These are phyloP conservation scores for Physcomitrellopsis africana DNA, from an alignment of 225 moss, liverwort and hornwort species.

Conservation along the genomic window DNA sequence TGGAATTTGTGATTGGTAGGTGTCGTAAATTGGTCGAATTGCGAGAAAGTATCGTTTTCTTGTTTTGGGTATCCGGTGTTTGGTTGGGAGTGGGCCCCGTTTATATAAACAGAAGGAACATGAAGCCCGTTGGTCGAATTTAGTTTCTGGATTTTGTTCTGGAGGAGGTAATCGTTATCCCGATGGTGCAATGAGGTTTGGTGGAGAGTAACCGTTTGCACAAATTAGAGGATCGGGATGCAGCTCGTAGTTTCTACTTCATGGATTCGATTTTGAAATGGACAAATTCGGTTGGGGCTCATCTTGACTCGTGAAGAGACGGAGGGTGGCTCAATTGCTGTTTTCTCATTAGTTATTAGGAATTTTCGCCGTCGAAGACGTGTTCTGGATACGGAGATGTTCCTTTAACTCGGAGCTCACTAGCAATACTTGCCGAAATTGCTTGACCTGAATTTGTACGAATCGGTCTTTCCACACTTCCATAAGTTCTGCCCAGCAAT, in stretches of 20 bases:
- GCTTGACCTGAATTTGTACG: conserved; percentile 23
- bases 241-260: too few relatives aligned
- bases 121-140: not conserved
- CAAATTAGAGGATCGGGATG: not conserved
- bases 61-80: not conserved
- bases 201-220: not conserved
- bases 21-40: not conserved
- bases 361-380: not conserved
- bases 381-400: not conserved
- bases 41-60: not conserved
- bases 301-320: too few relatives aligned
- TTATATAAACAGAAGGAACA: too few relatives aligned
- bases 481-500: conserved; percentile 11
- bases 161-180: not conserved
- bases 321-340: too few relatives aligned
- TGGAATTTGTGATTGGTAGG: not conserved
- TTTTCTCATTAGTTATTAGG: not conserved
- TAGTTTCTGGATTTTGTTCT: not conserved
- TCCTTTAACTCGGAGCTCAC: not conserved
- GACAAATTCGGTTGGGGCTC: too few relatives aligned
- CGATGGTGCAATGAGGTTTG: not conserved
- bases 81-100: not conserved
- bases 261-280: too few relatives aligned
- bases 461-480: not conserved
- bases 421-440: conserved; percentile 14